These are phyloP conservation scores for Rhytidiadelphus loreus DNA, from an alignment of 225 moss, liverwort and hornwort species.

Conservation along the genomic window DNA sequence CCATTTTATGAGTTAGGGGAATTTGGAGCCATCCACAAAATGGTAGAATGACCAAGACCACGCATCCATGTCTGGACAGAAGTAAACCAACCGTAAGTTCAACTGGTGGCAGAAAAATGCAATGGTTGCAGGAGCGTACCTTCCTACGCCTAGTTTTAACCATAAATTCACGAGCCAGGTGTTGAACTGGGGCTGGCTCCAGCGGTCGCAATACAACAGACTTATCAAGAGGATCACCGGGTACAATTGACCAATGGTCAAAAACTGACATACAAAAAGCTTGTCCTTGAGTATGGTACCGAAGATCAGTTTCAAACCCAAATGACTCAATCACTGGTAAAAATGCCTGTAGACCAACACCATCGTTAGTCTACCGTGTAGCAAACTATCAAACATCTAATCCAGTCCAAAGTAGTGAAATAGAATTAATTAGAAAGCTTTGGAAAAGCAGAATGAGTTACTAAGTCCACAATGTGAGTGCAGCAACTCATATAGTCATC, in stretches of 20 bases:
- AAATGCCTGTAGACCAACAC: slow-evolving; percentile 54
- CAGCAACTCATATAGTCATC: background rate
- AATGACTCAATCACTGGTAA: slow-evolving; percentile 97
- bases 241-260: slow-evolving; percentile 98
- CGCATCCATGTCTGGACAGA: background rate
- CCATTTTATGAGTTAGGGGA: background rate
- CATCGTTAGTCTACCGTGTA: background rate
- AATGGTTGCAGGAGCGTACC: slow-evolving; percentile 27
- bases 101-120: background rate
- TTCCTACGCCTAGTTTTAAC: slow-evolving; percentile 93
- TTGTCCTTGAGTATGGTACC: slow-evolving; percentile 96
- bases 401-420: background rate
- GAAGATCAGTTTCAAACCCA: slow-evolving; percentile 95
- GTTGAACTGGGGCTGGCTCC: slow-evolving; percentile 95
- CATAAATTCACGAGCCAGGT: slow-evolving; percentile 96
- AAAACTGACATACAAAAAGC: slow-evolving; percentile 91
- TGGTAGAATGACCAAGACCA: background rate
- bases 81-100: background rate
- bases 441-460: background rate
- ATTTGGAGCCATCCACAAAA: background rate
- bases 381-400: background rate
- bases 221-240: slow-evolving; percentile 94
- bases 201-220: slow-evolving; percentile 84
- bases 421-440: background rate
- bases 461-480: background rate